Conservation (phyloP, 2,329 filamentous ascomycete species). For the Botryosphaeria agaves region DNA sequence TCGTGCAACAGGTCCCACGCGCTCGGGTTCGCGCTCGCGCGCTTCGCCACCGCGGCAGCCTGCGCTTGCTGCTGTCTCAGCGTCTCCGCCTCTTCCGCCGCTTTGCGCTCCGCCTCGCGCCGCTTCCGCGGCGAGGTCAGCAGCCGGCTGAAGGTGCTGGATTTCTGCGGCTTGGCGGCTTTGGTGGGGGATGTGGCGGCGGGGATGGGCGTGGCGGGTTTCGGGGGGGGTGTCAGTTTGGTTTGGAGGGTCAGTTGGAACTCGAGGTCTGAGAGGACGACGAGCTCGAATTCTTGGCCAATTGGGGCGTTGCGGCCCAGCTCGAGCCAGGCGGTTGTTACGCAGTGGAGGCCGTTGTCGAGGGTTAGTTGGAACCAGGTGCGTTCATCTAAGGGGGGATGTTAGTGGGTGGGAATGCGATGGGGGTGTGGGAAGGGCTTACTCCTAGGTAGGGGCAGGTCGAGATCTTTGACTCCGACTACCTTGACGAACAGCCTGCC, state of each 20-base stretch:
- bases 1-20: constrained; percentile 79
- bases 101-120: constrained; percentile 76
- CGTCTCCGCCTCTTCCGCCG: constrained; percentile 52
- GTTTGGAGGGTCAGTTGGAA: constrained; percentile 96
- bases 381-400: constrained; percentile 47
- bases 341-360: constrained; percentile 96
- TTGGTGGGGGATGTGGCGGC: constrained; percentile 44
- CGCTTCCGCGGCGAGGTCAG: constrained; percentile 94
- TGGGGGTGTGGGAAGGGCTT: constrained; percentile 21
- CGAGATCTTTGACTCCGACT: constrained; percentile 91
- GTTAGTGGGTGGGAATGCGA: not conserved
- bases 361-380: constrained; percentile 91
- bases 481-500: constrained; percentile 95
- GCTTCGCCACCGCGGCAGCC: constrained; percentile 38
- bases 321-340: constrained; percentile 91
- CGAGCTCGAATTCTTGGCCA: constrained; percentile 93
- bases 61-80: constrained; percentile 16
- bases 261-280: constrained; percentile 93
- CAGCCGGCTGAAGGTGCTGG: constrained; percentile 78
- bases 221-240: constrained; percentile 65
- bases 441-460: constrained; percentile 82
- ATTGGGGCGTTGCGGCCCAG: constrained; percentile 84
- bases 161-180: constrained; percentile 48
- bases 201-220: constrained; percentile 22
- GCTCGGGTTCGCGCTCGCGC: constrained; percentile 46